Base-by-base conservation (phyloP, 179 eudicot genomes). In the Gypsophila paniculata region DNA sequence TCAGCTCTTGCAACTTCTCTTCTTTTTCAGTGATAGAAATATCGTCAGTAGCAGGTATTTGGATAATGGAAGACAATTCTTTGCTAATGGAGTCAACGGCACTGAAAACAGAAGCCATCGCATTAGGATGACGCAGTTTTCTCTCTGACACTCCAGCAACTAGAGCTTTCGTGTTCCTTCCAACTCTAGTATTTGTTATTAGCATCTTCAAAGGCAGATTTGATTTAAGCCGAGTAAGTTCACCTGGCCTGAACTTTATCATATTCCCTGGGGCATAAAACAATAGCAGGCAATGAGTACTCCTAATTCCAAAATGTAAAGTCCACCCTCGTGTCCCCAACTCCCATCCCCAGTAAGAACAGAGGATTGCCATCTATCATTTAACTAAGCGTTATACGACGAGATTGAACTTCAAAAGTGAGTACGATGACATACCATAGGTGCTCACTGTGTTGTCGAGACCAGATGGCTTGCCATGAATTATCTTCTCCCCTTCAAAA, bases 361-460 rank as follows among this genome's bases (percentile, higher is more conserved):
- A 58, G 5, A 61, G 17, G 12, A 60, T 10, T 2, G 29, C 8
- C n/a, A 38, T 57, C 46, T 53, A 66, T 17, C 3, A 21, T 32
- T 53, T 61, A 48, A 15, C 13, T n/a, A 6, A 54, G 61, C 66
- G 17, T 3, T 57, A 39, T 15, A 60, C 2, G 32, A 18, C 22
- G 38, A 55, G 32, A 42, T 32, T 58, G 13, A 21, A 59, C 34
- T 9, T 19, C 51, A 69, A 61, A 55, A 51, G 34, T 61, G 23
- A 39, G 57, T 2, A 68, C 38, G 46, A 60, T 53, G 68, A 72
- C 91, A 76, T 88, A 93, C 99, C 97, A 70, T 75, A 94, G 38
- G 97, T 90, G 91, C 99, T 94, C 44, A 94, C 99, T 52, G 99
- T 86, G 78, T 94, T 91, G 89, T 94, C 99, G 71, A 94, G 85